Conservation (phyloP, 2,329 filamentous ascomycete genomes). For the Calonectria pseudoreteaudii region DNA sequence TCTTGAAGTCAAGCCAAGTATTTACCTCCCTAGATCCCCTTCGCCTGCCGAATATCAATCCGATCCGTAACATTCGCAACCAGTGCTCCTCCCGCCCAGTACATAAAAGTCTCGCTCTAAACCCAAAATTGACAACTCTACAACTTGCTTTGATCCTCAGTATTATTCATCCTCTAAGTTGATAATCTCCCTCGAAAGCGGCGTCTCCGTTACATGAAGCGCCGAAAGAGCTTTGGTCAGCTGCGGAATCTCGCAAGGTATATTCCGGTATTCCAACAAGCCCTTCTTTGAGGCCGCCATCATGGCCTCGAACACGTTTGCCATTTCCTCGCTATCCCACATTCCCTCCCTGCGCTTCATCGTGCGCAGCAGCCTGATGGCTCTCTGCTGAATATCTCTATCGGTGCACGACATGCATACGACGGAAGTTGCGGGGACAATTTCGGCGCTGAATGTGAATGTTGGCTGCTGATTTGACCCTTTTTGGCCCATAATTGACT, state of each 20-base stretch:
- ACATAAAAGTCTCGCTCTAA: not conserved
- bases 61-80: not conserved
- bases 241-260: not conserved
- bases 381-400: not conserved
- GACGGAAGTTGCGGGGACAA: not conserved
- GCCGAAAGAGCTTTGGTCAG: not conserved
- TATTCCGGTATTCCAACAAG: not conserved
- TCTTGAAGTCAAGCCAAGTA: not conserved
- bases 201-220: not conserved
- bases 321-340: slow-evolving; percentile 1
- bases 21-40: not conserved
- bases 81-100: not conserved
- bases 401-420: not conserved
- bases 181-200: not conserved
- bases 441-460: not conserved
- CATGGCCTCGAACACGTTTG: not conserved
- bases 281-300: not conserved
- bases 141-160: not conserved
- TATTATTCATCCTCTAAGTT: not conserved
- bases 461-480: not conserved
- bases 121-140: not conserved
- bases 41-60: not conserved
- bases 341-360: not conserved
- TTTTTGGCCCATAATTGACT: not conserved
- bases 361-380: not conserved